phyloP scores from a whole-genome alignment of 768 basidiomycete species.

The Lactarius psammicola region DNA sequence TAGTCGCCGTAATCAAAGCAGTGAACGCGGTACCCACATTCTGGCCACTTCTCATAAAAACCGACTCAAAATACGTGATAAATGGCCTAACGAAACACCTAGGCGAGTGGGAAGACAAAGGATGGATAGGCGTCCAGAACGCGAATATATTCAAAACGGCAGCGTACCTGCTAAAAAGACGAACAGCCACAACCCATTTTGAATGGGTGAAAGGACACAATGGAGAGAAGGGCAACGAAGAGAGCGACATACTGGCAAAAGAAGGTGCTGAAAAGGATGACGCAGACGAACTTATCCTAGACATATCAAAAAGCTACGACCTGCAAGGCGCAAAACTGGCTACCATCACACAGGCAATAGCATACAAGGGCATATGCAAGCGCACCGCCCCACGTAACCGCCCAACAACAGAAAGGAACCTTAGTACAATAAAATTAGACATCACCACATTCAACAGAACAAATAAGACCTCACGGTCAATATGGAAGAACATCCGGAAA shows the following conservation, averaged over 20 bases:
- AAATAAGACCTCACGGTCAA: not conserved
- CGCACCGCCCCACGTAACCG: too few species aligned
- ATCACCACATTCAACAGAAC: rapidly evolving
- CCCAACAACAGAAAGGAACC: not conserved
- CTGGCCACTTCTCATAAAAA: too few species aligned
- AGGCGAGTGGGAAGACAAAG: not conserved
- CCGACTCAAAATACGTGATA: too few species aligned
- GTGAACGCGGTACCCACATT: too few species aligned
- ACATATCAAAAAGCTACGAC: not conserved
- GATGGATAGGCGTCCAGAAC: not conserved
- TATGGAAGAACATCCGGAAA: not conserved
- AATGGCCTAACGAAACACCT: slow-evolving; percentile 1
- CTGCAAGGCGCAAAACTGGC: not conserved
- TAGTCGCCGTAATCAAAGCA: too few species aligned
- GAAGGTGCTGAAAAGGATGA: not conserved
- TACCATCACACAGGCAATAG: not conserved
- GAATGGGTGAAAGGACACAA: slow-evolving; percentile 5
- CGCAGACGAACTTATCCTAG: not conserved
- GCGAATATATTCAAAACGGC: not conserved
- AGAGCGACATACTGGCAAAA: not conserved
- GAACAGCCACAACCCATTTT: not conserved
- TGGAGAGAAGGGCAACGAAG: not conserved
- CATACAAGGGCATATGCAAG: not conserved
- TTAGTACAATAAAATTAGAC: not conserved
- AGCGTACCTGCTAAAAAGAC: not conserved